Base-by-base conservation (phyloP, 2,329 filamentous ascomycete species). In the Hymenoscyphus fraxineus region DNA sequence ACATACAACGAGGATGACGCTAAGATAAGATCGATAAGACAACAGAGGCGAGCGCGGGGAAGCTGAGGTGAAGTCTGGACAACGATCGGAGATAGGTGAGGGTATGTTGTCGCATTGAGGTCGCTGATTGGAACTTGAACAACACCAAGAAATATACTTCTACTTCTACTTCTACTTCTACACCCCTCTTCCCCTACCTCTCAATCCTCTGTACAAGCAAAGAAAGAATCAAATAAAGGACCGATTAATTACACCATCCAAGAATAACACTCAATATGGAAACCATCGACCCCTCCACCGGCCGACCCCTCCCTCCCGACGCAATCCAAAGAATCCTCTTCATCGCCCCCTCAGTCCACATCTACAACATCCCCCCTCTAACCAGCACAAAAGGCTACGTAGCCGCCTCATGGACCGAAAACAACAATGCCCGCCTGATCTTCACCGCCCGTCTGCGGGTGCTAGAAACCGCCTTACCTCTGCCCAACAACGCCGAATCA, bases 291-390 rank as follows among this genome's bases (percentile, higher is more conserved):
- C 90, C 90, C 61, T 82, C 87, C 63, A 94, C 90, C 27, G 88
- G 88, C 71, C 80, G 79, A 40, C 77, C 87, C 68, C 83, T 92
- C 70, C 88, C 90, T 63, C 76, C 85, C 61, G 90, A 91, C 74
- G 89, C 92, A 72, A 94, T 96, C 78, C 91, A 95, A 78, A 88
- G 92, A 76, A 82, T 95, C 75, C 88, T 96, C 76, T 93, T 92
- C 83, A 80, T 93, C 76, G 85, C 88, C 68, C 80, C 83, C 72
- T 81, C 83, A 69, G 89, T 95, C 68, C 91, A 96, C 80, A 85
- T 96, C 81, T 97, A 96, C 83, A 87, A 89, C 74, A 93, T 96
- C 76, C 92, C 92, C 19, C 92, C 92, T 31, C 81, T 93, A 64
- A 83, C 88, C 56, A 89, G 88, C 19, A 92, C 87, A 72, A 89